Base-by-base conservation (phyloP, 495 filamentous ascomycete species). In the Parmelia sp. region DNA sequence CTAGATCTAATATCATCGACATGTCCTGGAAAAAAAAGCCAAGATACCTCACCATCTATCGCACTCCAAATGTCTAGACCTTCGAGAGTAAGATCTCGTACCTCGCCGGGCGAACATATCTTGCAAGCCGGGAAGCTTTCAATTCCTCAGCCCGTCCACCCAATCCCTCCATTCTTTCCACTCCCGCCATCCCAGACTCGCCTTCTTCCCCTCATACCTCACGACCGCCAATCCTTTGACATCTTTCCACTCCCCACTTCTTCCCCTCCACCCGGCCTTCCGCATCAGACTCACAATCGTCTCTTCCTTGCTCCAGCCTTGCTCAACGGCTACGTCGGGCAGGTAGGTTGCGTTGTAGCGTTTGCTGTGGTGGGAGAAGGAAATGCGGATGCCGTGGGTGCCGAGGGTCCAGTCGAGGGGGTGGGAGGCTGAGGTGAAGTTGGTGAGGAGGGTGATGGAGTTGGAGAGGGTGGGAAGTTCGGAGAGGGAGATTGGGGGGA, bases 241-340 rank as follows among this genome's bases (percentile, higher is more conserved):
- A 62, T 88, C 85, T 51, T 78, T 79, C 94, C 92, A 97, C 72
- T 83, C 76, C 67, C 86, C 79, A 76, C 77, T 83, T 66, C 78
- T 74, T 6, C 88, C 85, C 65, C 77, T 77, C 92, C 91, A 97
- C 7, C 91, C 93, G 51, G 89, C 97, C 64, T 65, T 83, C 14
- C 66, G 75, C 63, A 78, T 78, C 39, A 88, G 93, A 65, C 80
- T 97, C 4, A 80, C 89, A 1, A 73, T 79, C 1, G 82, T 93
- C 21, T 83, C 88, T 62, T 88, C 83, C 37, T 82, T 96, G 19
- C 86, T 90, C 94, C 94, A 98, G 27, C 89, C 91, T 74, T 98
- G 94, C 78, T 98, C 94, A 6, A 82, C 78, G 4, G 93, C 85
- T 15, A 97, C 93, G 72, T 97, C 91, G 0, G 94, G 94, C 21